phyloP scores from a whole-genome alignment of 1,284 basidiomycete genomes.

The Ganoderma sinense region DNA sequence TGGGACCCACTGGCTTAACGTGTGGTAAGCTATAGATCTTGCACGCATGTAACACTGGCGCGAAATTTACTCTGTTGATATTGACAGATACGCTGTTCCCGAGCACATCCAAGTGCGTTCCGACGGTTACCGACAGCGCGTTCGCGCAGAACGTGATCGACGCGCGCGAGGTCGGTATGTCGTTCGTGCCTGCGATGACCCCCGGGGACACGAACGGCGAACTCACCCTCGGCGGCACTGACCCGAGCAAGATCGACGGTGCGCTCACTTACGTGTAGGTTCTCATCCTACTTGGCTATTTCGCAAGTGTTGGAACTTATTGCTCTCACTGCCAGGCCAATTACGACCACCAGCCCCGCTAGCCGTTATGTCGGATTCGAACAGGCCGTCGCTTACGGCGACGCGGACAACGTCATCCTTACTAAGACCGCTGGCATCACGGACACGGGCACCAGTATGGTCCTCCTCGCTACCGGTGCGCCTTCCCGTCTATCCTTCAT shows the following conservation, averaged over 20 bases:
- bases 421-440: conserved; percentile 61
- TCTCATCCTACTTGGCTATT: background rate
- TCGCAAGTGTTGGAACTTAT: background rate
- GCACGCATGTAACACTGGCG: background rate
- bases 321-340: conserved; percentile 42
- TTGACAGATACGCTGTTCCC: background rate
- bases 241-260: background rate
- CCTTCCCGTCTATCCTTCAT: background rate
- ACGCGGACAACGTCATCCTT: conserved; percentile 50
- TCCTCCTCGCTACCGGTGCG: conserved; percentile 46
- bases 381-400: conserved; percentile 60
- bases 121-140: conserved; percentile 52
- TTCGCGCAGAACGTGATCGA: conserved; percentile 40
- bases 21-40: conserved; percentile 13
- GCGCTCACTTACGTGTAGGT: background rate
- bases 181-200: conserved; percentile 50
- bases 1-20: conserved; percentile 57
- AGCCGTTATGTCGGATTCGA: conserved; percentile 69
- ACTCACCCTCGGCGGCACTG: background rate
- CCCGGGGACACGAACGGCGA: conserved; percentile 31
- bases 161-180: conserved; percentile 49
- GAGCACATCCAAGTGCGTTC: conserved; percentile 23
- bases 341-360: conserved; percentile 57
- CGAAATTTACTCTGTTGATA: background rate
- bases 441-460: conserved; percentile 58